A percentile compares a stretch with the other conserved stretches of the same genome.
Conservation (phyloP, 345 rosid genomes). For the Moringa oleifera region DNA sequence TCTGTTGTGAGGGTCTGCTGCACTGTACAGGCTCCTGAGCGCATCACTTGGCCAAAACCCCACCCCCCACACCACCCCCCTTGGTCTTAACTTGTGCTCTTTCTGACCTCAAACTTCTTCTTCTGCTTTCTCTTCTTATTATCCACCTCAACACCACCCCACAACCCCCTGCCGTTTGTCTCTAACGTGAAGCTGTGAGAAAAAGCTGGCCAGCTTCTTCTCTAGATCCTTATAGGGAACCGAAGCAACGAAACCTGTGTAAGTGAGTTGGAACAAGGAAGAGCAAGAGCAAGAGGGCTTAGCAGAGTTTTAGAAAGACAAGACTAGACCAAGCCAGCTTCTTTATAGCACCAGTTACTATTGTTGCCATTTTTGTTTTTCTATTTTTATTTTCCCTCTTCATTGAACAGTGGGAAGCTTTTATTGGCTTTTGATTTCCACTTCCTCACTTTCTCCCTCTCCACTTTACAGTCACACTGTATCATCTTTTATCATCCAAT, state of each 20-base stretch:
- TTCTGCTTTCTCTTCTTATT: slow-evolving; percentile 10
- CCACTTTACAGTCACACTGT: slow-evolving; percentile 24
- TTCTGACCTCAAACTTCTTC: neutral
- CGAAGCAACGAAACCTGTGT: neutral
- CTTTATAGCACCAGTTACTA: slow-evolving; percentile 33
- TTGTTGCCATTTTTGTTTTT: neutral
- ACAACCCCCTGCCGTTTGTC: slow-evolving; percentile 15
- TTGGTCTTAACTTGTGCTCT: neutral
- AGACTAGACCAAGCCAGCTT: slow-evolving; percentile 27
- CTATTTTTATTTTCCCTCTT: neutral
- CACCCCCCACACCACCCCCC: slow-evolving; percentile 43
- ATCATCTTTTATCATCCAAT: slow-evolving; percentile 28
- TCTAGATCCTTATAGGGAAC: slow-evolving; percentile 10
- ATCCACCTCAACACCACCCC: slow-evolving; percentile 6
- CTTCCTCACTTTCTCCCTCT: slow-evolving; percentile 19
- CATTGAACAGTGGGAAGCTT: slow-evolving; percentile 13
- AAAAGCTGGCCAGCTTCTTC: slow-evolving; percentile 15
- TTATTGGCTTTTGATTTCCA: slow-evolving; percentile 27
- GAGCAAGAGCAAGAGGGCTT: slow-evolving; percentile 7
- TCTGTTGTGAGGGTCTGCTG: slow-evolving; percentile 97
- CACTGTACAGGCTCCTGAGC: slow-evolving; percentile 85
- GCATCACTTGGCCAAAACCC: slow-evolving; percentile 71
- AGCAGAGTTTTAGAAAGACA: slow-evolving; percentile 30
- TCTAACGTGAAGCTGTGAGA: slow-evolving; percentile 5
- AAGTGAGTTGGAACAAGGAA: slow-evolving; percentile 4